Evolutionary conservation across 2,329 filamentous ascomycete genomes (phyloP), one percentile per base, ranked within the genome.

Genomic region (Ilyonectria sp.): DNA sequence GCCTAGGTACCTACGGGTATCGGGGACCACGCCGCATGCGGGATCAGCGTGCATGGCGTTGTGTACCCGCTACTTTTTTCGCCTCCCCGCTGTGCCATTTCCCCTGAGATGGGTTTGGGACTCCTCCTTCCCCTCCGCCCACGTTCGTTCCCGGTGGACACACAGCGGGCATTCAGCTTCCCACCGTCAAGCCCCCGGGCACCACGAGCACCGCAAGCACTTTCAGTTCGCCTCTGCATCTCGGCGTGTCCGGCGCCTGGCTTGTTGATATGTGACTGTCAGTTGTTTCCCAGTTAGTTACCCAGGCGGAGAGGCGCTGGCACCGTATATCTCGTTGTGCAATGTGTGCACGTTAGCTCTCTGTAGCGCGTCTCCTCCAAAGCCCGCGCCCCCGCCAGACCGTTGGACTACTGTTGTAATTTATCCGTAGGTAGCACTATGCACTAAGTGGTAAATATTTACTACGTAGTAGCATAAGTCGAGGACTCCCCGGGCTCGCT

Each of bases 61-160:
- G 47, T 53, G 66, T 68, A 68, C 37, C 66, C 66, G 55, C 56
- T 50, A 68, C 65, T 44, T 55, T 35, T 61, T 53, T 60, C n/a
- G 58, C 53, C 40, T 57, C 58, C 57, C 50, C 26, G 47, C 15
- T 21, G 21, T 21, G 35, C 33, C 19, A 19, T 31, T 65, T 60
- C 63, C 63, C 63, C 57, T 65, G 63, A 65, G 43, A 52, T 57
- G 57, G 44, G 37, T 17, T 17, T 19, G n/a, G n/a, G 43, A 4
- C 44, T 23, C 11, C 31, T 19, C 26, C n/a, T 15, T 3, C 17
- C 13, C 6, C 23, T 26, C 21, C 49, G 4, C 49, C 29, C 9
- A 13, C 17, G 8, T 21, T 19, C 44, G n/a, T 13, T 44, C 47
- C 17, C 49, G 55, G 54, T 64, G 54, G 61, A 40, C 43, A 56